Evolutionary conservation across 208 protist species (phyloP), one percentile per base, ranked within the genome.

Genomic region (Herpetomonas samuelpessoai): DNA sequence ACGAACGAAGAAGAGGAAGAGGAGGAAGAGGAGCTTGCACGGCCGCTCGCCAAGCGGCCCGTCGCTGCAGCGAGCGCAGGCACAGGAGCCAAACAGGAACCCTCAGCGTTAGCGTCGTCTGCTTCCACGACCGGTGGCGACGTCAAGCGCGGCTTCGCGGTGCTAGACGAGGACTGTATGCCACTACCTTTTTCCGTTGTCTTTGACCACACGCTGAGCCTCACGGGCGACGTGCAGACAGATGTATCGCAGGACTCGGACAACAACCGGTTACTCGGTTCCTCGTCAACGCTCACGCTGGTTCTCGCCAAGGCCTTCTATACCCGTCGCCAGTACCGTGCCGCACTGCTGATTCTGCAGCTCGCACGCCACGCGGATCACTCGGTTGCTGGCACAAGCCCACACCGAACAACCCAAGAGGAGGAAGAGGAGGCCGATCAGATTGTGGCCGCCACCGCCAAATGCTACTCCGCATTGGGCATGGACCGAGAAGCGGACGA

Each of bases 371-470:
- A 35, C 6, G 7, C 56, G 19, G 21, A 35, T 46, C 12, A n/a
- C 30, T 22, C 12, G 7, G 46, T 14, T 14, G 35, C 35, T 14
- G 14, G 14, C 9, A 41, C 35, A 6, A 41, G 35, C 35, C 9
- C 6, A 14, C 35, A 14, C 6, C 6, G 35, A 14, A 14, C 6
- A 6, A 14, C 35, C 14, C 12, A 19, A n/a, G 19, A 51, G 46
- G 46, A 19, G 46, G 46, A 19, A 10, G 46, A 19, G 12, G 9
- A n/a, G 6, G 46, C 7, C 7, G 46, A n/a, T 16, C 25, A 19
- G 19, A 51, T 79, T 10, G 65, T 69, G 59, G 48, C 68, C 3
- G 80, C 79, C 24, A 64, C 59, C 6, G 79, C 79, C 0, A 83
- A 86, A 57, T 28, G 72, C 39, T 38, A 76, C 29, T 62, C 73